Evolutionary conservation across 257 asterid genomes (phyloP).

Genomic region (Gynochthodes officinalis): DNA sequence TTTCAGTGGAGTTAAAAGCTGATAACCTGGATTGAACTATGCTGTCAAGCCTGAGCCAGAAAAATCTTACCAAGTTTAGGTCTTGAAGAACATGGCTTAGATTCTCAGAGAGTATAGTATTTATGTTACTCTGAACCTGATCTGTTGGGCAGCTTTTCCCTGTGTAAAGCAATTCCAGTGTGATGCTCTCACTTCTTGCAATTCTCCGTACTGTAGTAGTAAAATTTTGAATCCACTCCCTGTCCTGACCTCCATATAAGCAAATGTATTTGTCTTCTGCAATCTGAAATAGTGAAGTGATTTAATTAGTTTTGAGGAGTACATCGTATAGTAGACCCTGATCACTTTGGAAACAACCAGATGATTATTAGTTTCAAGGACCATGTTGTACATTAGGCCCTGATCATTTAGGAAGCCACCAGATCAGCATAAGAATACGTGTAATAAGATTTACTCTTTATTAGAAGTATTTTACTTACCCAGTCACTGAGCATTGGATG

Average conservation of each 20-base stretch:
- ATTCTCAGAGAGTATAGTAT: not conserved
- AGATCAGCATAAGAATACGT: not conserved
- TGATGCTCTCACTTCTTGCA: not conserved
- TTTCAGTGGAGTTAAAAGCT: not conserved
- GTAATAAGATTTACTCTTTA: not conserved
- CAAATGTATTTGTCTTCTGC: constrained; percentile 9
- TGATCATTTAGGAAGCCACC: no score
- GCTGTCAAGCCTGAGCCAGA: constrained; percentile 26
- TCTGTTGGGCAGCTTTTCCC: constrained; percentile 17
- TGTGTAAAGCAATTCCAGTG: constrained; percentile 19
- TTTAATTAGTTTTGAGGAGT: not conserved
- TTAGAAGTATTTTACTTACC: constrained; percentile 7
- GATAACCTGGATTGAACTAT: constrained; percentile 16
- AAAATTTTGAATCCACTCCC: constrained; percentile 18
- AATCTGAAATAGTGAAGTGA: not conserved
- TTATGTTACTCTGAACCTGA: not conserved
- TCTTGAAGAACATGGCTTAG: constrained; percentile 10
- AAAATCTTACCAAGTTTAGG: constrained; percentile 8
- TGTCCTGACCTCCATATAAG: constrained; percentile 16
- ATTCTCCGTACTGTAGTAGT: not conserved
- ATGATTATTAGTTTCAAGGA: not conserved
- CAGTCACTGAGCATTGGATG: not conserved
- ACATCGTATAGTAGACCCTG: no score
- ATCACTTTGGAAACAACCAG: not conserved
- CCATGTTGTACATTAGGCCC: no score